Evolutionary conservation across 1,139 yeast genomes (phyloP).

Genomic region (Candida albicans): DNA sequence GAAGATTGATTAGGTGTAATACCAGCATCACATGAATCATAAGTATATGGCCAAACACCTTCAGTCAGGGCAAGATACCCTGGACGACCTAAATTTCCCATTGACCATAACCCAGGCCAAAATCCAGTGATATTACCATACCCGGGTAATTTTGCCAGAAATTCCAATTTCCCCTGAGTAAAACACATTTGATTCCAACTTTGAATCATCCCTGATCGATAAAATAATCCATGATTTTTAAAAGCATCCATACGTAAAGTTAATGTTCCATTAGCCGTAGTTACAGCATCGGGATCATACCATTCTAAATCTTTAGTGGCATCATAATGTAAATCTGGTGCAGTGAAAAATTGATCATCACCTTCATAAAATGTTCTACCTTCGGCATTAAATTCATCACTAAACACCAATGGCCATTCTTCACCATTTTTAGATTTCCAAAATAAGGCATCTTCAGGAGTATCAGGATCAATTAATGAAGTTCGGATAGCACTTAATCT

Average conservation of each 20-base stretch:
- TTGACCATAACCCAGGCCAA: conserved; percentile 91
- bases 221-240: conserved; percentile 66
- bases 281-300: conserved; percentile 81
- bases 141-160: conserved; percentile 73
- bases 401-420: conserved; percentile 69
- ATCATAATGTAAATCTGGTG: conserved; percentile 71
- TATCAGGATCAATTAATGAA: conserved; percentile 70
- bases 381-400: conserved; percentile 79
- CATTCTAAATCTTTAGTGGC: conserved; percentile 85
- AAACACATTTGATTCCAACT: conserved; percentile 82
- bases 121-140: conserved; percentile 68
- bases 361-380: conserved; percentile 82
- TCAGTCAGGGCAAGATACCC: conserved; percentile 78
- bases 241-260: conserved; percentile 68
- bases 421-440: conserved; percentile 53
- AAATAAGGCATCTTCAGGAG: conserved; percentile 56
- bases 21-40: conserved; percentile 80
- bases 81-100: conserved; percentile 84
- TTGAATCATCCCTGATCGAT: conserved; percentile 86
- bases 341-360: conserved; percentile 82
- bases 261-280: conserved; percentile 67
- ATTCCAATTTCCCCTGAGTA: conserved; percentile 71
- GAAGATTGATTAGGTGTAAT: conserved; percentile 87
- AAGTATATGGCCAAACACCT: conserved; percentile 90
- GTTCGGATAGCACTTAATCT: conserved; percentile 62